These are phyloP conservation scores for Exserohilum rostratum DNA, from an alignment of 2,329 filamentous ascomycete species.

Conservation along the genomic window DNA sequence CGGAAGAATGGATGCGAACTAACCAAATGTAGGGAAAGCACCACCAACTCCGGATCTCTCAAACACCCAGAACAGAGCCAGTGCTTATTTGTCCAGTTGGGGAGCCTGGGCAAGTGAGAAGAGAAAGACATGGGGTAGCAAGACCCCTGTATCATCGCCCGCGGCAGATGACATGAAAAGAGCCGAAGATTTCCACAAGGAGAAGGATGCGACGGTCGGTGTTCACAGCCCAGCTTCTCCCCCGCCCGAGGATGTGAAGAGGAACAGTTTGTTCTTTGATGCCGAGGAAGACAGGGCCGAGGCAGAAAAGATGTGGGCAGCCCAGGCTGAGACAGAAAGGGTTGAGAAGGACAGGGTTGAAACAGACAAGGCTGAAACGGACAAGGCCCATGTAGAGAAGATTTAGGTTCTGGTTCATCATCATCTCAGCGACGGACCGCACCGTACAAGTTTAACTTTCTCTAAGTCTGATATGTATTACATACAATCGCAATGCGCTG, in stretches of 20 bases:
- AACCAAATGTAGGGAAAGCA: slow-evolving; percentile 22
- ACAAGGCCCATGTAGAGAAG: not conserved
- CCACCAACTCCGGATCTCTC: slow-evolving; percentile 56
- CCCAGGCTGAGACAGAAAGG: too few relatives aligned
- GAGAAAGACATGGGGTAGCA: slow-evolving; percentile 54
- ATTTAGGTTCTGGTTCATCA: too few relatives aligned
- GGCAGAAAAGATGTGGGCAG: not conserved
- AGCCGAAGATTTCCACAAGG: slow-evolving; percentile 35
- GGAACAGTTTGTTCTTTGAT: slow-evolving; percentile 27
- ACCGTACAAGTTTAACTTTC: not conserved
- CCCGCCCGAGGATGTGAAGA: slow-evolving; percentile 7
- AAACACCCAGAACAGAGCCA: slow-evolving; percentile 63
- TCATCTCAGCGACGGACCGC: not conserved
- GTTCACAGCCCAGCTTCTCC: not conserved
- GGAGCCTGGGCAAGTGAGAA: slow-evolving; percentile 75
- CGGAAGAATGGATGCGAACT: slow-evolving; percentile 2
- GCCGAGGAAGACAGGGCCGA: slow-evolving; percentile 18
- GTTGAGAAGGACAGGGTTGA: too few relatives aligned
- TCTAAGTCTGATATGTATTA: too few relatives aligned
- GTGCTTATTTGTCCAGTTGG: slow-evolving; percentile 69
- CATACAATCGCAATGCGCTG: too few relatives aligned
- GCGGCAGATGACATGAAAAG: slow-evolving; percentile 34
- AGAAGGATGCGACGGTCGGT: slow-evolving; percentile 21
- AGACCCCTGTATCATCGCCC: slow-evolving; percentile 31
- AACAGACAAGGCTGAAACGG: too few relatives aligned